phyloP scores from a whole-genome alignment of 805 yeast genomes.

The Torulaspora delbrueckii region DNA sequence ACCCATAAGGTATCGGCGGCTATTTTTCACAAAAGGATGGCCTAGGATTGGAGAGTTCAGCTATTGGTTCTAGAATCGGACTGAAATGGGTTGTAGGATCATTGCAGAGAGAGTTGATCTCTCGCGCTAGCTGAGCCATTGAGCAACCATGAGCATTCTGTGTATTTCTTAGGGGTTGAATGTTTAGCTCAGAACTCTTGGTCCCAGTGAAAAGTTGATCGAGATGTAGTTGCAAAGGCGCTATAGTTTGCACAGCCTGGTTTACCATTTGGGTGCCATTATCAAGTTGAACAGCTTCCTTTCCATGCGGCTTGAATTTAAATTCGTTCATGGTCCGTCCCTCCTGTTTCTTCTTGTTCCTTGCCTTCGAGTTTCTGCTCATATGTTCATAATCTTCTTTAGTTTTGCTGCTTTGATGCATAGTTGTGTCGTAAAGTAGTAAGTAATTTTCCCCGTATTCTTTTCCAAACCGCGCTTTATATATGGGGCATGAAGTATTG shows the following conservation, averaged over 20 bases:
- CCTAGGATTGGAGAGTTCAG: neutral
- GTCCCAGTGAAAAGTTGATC: neutral
- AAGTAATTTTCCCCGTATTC: neutral
- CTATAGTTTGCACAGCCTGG: neutral
- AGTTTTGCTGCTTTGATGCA: neutral
- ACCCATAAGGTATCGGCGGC: neutral
- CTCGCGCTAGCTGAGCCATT: neutral
- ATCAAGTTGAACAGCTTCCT: neutral
- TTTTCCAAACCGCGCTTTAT: neutral
- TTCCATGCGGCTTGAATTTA: neutral
- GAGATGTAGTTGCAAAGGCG: slow-evolving; percentile 5
- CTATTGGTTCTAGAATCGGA: neutral
- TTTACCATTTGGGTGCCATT: neutral
- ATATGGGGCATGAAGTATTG: neutral
- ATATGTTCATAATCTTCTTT: neutral
- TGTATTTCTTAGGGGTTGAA: neutral
- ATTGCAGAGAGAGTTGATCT: neutral
- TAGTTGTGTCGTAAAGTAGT: neutral
- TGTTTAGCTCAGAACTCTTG: neutral
- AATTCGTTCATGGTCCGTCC: neutral
- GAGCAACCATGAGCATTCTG: neutral
- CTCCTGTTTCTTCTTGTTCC: neutral
- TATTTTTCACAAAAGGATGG: neutral
- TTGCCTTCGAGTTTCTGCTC: neutral
- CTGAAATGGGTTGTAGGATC: neutral